Conservation (phyloP, 202 grass and related monocot species). For the Setaria viridis region DNA sequence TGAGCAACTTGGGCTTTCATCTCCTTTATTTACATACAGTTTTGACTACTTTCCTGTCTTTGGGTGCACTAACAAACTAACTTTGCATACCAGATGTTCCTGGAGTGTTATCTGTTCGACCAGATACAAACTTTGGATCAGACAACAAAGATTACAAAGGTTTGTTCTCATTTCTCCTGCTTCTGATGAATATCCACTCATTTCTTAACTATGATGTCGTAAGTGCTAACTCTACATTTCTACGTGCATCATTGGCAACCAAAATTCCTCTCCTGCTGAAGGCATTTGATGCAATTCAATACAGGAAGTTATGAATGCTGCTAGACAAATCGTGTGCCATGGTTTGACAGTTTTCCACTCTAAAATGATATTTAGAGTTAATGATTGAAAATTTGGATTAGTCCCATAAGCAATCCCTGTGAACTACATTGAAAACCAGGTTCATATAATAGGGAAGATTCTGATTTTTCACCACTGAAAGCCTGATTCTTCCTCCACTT, state of each 20-base stretch:
- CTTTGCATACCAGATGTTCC: conserved; percentile 64
- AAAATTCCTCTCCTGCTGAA: conserved; percentile 4
- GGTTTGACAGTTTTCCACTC: neutral
- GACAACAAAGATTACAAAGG: conserved; percentile 74
- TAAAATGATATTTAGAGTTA: neutral
- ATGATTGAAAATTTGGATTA: neutral
- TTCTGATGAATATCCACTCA: conserved; percentile 18
- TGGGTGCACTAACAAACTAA: conserved; percentile 1
- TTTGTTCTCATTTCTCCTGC: conserved; percentile 29
- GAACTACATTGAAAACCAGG: neutral
- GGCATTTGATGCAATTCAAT: neutral
- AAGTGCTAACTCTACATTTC: conserved; percentile 8
- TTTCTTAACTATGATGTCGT: conserved; percentile 6
- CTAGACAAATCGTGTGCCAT: neutral
- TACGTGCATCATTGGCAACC: neutral
- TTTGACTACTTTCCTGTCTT: neutral
- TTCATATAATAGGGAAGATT: neutral
- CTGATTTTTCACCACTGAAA: neutral
- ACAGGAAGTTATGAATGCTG: neutral
- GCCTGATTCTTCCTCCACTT: conserved; percentile 14
- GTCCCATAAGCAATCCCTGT: neutral
- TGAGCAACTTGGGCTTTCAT: conserved; percentile 40
- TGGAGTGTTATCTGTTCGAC: conserved; percentile 77
- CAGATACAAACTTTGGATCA: conserved; percentile 67
- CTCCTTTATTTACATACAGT: neutral